Base-by-base conservation (phyloP, 495 filamentous ascomycete species). In the Hypoxylon perforatum region DNA sequence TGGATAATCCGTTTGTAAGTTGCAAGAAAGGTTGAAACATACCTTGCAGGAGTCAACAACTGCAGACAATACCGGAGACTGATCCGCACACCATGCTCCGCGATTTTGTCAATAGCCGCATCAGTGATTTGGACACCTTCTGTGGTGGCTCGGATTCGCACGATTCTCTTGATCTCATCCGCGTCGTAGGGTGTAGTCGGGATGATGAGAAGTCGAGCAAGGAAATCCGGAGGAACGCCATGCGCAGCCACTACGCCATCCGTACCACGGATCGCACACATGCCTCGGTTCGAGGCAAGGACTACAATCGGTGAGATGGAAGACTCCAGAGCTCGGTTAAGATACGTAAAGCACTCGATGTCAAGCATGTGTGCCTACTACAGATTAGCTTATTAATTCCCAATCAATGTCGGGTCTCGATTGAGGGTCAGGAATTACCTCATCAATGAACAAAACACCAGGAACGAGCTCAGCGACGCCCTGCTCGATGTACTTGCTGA, bases 301-400 rank as follows among this genome's bases (percentile, higher is more conserved):
- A 98, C 96, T 61, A 99, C 95, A 67, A 97, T 96, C 15, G 95
- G 95, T 6, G 94, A 92, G 72, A 99, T 95, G 65, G 88, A 82
- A 41, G 91, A 91, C 81, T 99, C 95, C 35, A 99, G 87, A 1
- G 95, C 95, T 71, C 94, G 93, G 83, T 97, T 97, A 70, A 99
- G 88, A 81, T 97, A 99, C 63, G 95, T 97, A 82, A 97, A 99
- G 86, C 92, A 94, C 81, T 99, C 95, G 50, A 99, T 90, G 73
- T 99, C 95, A 63, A 99, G 91, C 94, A 97, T 99, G 81, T 99
- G 94, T 35, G 96, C 93, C 92, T 96, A 67, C 19, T 25, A 17
- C 25, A 45, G 33, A 41, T 61, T 62, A 74, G 70, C 61, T 44
- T 58, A n/a, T 11, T 42, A 28, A 11, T 35, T 49, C 45, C 2